Evolutionary conservation across 805 yeast species (phyloP).

Genomic region (Candida taoyuanica): DNA sequence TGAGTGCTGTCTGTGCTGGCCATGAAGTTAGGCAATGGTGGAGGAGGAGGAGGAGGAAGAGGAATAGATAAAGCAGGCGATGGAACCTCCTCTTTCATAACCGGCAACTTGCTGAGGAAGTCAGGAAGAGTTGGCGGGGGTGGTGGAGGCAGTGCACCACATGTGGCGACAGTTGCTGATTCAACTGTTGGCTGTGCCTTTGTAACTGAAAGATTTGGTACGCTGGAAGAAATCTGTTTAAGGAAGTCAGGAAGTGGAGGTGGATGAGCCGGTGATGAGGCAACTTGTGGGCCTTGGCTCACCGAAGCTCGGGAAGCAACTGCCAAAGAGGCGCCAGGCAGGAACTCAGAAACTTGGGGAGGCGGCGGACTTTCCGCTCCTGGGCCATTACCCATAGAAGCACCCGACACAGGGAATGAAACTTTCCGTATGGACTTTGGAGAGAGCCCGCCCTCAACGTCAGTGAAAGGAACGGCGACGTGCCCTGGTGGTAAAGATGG

Average conservation of each 20-base stretch:
- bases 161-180: not conserved
- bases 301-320: too few species aligned
- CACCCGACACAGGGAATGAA: not conserved
- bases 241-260: conserved; percentile 21
- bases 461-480: conserved; percentile 1
- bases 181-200: too few species aligned
- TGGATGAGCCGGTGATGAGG: not conserved
- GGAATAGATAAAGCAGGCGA: too few species aligned
- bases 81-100: too few species aligned
- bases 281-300: too few species aligned
- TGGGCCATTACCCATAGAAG: not conserved
- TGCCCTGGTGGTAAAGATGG: not conserved
- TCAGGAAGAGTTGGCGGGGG: conserved; percentile 8
- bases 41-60: conserved; percentile 3
- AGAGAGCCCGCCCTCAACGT: too few species aligned
- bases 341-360: conserved; percentile 24
- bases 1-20: not conserved
- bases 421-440: too few species aligned
- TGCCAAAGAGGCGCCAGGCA: conserved; percentile 29
- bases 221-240: not conserved
- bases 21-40: conserved; percentile 3
- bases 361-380: conserved; percentile 31
- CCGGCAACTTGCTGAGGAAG: too few species aligned
- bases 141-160: conserved; percentile 1
- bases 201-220: not conserved